phyloP scores from a whole-genome alignment of 192 early-diverging fungal species.

The Mortierella alpina region DNA sequence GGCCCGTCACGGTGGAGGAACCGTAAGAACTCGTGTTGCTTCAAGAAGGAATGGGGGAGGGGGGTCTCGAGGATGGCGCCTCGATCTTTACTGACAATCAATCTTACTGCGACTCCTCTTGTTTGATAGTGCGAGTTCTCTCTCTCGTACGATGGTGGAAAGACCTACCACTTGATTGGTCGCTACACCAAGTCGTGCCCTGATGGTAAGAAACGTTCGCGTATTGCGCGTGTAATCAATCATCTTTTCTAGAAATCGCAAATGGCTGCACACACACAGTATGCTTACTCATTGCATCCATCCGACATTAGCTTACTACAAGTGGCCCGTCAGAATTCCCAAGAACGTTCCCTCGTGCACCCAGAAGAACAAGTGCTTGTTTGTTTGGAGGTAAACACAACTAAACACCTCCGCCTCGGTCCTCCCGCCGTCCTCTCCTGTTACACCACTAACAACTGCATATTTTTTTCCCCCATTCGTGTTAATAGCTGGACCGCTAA shows the following conservation, averaged over 20 bases:
- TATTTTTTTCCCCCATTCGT: background rate
- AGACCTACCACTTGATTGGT: constrained; percentile 58
- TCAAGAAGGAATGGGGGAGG: background rate
- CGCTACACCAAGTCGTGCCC: constrained; percentile 53
- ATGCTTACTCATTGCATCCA: background rate
- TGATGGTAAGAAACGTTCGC: constrained; percentile 23
- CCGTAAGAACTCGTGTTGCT: constrained; percentile 16
- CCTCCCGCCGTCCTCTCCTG: no score
- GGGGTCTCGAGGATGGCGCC: background rate
- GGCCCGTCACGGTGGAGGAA: constrained; percentile 72
- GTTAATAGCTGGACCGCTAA: constrained; percentile 69
- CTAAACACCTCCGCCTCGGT: background rate
- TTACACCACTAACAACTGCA: background rate
- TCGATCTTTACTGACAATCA: background rate
- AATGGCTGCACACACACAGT: background rate
- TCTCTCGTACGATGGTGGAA: constrained; percentile 71
- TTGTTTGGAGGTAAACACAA: constrained; percentile 60
- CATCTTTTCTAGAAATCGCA: background rate
- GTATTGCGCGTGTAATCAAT: background rate
- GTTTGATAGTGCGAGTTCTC: constrained; percentile 71
- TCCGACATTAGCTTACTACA: constrained; percentile 28
- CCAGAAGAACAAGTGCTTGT: constrained; percentile 46
- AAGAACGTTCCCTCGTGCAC: constrained; percentile 49
- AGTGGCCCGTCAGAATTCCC: constrained; percentile 56
- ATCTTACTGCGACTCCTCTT: background rate